Evolutionary conservation across 768 basidiomycete species (phyloP).

Genomic region (Lactarius deliciosus): DNA sequence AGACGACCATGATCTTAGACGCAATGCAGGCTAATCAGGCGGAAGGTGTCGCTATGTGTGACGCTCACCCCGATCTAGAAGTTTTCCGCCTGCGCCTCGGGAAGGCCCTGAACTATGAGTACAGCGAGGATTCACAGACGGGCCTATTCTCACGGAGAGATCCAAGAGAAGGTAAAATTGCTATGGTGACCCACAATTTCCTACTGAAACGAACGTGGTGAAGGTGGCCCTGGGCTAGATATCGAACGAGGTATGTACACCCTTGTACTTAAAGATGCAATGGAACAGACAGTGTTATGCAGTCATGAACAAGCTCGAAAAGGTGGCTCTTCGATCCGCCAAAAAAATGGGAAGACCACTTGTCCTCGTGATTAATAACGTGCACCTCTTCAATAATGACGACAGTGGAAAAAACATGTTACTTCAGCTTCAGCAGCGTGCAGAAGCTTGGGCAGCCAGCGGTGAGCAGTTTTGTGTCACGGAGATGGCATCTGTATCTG

Average conservation of each 20-base stretch:
- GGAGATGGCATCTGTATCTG: constrained; percentile 19
- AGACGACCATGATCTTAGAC: constrained; percentile 82
- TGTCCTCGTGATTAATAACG: constrained; percentile 79
- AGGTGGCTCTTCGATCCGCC: constrained; percentile 72
- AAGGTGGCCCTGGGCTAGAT: constrained; percentile 72
- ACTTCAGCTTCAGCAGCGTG: constrained; percentile 83
- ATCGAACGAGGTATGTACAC: constrained; percentile 65
- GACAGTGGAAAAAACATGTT: constrained; percentile 75
- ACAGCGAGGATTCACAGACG: constrained; percentile 77
- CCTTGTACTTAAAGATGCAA: background rate
- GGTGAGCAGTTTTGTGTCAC: constrained; percentile 42
- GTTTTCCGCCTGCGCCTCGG: constrained; percentile 84
- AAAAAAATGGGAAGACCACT: constrained; percentile 61
- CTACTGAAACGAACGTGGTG: constrained; percentile 3
- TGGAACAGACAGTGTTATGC: background rate
- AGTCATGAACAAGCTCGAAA: constrained; percentile 83
- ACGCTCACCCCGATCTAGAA: constrained; percentile 84
- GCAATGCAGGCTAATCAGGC: constrained; percentile 74
- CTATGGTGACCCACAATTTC: constrained; percentile 19
- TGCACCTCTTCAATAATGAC: constrained; percentile 72
- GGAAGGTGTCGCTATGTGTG: constrained; percentile 70
- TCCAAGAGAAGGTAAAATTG: constrained; percentile 66
- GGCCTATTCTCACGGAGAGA: constrained; percentile 80
- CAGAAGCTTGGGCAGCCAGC: constrained; percentile 82
- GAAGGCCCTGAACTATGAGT: constrained; percentile 85